Percentiles rank a stretch among this genome's conserved stretches.
Conservation (phyloP, 2,329 filamentous ascomycete species). For the Paraphoma chrysanthemicola region DNA sequence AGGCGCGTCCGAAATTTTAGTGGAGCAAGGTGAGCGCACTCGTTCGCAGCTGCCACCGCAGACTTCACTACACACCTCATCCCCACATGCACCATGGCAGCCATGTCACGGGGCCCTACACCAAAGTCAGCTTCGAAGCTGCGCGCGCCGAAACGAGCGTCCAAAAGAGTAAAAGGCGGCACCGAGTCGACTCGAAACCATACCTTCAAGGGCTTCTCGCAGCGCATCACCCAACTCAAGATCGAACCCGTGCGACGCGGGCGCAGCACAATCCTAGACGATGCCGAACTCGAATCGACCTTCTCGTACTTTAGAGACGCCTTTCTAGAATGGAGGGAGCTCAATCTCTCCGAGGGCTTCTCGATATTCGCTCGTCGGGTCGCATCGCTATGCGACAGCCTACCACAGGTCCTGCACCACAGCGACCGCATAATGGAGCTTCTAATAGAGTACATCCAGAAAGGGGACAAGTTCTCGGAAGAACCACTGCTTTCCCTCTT, state of each 20-base stretch:
- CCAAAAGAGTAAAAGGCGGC: constrained; percentile 69
- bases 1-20: constrained; percentile 38
- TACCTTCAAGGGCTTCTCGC: constrained; percentile 88
- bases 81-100: constrained; percentile 47
- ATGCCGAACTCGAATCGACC: constrained; percentile 74
- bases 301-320: constrained; percentile 88
- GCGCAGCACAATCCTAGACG: constrained; percentile 82
- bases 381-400: constrained; percentile 80
- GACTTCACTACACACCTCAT: constrained; percentile 8
- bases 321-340: constrained; percentile 86
- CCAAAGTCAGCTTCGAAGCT: constrained; percentile 31
- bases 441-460: constrained; percentile 77
- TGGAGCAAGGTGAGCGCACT: constrained; percentile 22
- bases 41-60: constrained; percentile 8
- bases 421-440: constrained; percentile 83
- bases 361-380: constrained; percentile 77
- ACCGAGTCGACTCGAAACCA: constrained; percentile 83
- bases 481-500: constrained; percentile 89
- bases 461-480: constrained; percentile 78
- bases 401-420: constrained; percentile 91
- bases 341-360: constrained; percentile 87
- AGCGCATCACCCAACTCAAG: constrained; percentile 88
- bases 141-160: constrained; percentile 66
- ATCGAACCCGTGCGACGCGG: constrained; percentile 93
- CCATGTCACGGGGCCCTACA: constrained; percentile 49